phyloP scores from a whole-genome alignment of 257 asterid species.

The Salvia splendens region DNA sequence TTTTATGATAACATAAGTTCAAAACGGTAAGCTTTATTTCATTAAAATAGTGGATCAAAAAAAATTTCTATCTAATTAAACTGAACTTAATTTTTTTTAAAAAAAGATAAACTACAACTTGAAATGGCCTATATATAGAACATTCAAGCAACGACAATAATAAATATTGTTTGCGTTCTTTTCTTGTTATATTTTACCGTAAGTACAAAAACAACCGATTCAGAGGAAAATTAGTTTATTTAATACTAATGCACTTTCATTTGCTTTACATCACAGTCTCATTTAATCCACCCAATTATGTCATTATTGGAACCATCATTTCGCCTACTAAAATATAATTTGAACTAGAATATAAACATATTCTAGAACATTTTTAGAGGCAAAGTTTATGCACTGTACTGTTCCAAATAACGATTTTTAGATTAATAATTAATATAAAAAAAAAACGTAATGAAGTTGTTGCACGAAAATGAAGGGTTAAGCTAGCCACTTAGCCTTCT shows the following conservation, averaged over 20 bases:
- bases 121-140: too few relatives aligned
- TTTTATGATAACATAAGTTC: too few relatives aligned
- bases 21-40: too few relatives aligned
- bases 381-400: not conserved
- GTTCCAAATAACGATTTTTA: not conserved
- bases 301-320: not conserved
- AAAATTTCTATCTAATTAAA: too few relatives aligned
- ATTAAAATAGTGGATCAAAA: too few relatives aligned
- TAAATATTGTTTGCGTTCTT: too few relatives aligned
- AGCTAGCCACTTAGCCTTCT: slow-evolving; percentile 18
- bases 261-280: not conserved
- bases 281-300: not conserved
- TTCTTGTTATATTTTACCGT: too few relatives aligned
- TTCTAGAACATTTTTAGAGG: slow-evolving; percentile 21
- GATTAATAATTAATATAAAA: not conserved
- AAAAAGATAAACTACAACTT: too few relatives aligned
- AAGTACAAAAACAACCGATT: too few relatives aligned
- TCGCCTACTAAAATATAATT: not conserved
- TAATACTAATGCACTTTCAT: not conserved
- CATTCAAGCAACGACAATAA: too few relatives aligned
- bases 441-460: slow-evolving; percentile 32
- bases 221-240: too few relatives aligned
- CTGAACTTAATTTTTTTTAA: too few relatives aligned
- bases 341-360: not conserved
- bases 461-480: slow-evolving; percentile 34